Conservation (phyloP, 768 basidiomycete species). For the Clathrus columnatus region DNA sequence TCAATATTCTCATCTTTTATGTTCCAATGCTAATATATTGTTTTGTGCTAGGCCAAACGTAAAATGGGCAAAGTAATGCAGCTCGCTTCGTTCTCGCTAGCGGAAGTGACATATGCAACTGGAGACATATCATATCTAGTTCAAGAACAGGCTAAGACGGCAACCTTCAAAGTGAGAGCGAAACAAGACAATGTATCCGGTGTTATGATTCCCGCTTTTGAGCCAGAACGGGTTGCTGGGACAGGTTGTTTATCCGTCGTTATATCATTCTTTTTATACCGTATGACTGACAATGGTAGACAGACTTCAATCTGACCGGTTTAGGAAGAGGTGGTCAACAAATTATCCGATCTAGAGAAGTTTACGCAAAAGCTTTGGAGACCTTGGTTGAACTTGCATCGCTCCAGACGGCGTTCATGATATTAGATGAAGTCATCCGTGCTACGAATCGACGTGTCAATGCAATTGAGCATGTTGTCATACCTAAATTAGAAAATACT, state of each 20-base stretch:
- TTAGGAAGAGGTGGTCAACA: conserved; percentile 96
- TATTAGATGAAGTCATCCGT: conserved; percentile 96
- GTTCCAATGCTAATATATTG: conserved; percentile 11
- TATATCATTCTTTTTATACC: conserved; percentile 9
- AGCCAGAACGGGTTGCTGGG: conserved; percentile 77
- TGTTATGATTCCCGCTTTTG: conserved; percentile 91
- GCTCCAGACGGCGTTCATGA: conserved; percentile 94
- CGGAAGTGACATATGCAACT: conserved; percentile 96
- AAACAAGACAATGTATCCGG: conserved; percentile 98
- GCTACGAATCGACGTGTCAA: conserved; percentile 99
- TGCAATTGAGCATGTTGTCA: conserved; percentile 95
- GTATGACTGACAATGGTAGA: background rate
- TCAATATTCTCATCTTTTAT: background rate
- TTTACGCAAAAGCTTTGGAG: conserved; percentile 95
- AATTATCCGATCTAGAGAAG: conserved; percentile 88
- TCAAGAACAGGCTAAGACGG: conserved; percentile 88
- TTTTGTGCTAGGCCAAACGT: conserved; percentile 61
- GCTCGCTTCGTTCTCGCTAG: conserved; percentile 96
- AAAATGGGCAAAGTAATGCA: conserved; percentile 99
- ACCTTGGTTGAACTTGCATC: conserved; percentile 96
- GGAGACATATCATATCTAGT: conserved; percentile 97
- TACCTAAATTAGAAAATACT: conserved; percentile 92
- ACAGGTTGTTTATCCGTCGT: conserved; percentile 34
- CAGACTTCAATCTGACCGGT: conserved; percentile 96
- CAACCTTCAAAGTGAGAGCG: conserved; percentile 87